Percentiles rank a stretch among this genome's conserved stretches.
These are phyloP conservation scores for Acacia melanoxylon DNA, from an alignment of 306 rosid genomes.

Conservation along the genomic window DNA sequence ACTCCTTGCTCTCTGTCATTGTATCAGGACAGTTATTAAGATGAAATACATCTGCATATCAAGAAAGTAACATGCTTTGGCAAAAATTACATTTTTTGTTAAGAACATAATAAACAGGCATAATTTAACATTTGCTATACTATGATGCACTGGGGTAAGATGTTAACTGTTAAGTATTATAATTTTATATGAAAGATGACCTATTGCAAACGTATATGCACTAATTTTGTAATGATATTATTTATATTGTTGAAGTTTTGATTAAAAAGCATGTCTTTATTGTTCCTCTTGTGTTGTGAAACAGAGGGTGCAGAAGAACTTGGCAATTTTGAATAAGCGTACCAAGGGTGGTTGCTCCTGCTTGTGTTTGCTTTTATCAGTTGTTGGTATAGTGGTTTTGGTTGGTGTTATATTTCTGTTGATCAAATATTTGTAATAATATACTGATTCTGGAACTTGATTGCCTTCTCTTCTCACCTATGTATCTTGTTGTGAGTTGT, in stretches of 20 bases:
- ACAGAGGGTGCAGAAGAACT: conserved; percentile 96
- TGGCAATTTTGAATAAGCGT: conserved; percentile 84
- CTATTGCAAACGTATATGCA: neutral
- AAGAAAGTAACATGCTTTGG: neutral
- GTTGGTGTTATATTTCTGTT: conserved; percentile 63
- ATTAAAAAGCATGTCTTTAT: conserved; percentile 19
- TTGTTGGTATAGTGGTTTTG: conserved; percentile 75
- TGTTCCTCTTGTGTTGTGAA: conserved; percentile 31
- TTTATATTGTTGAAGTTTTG: conserved; percentile 15
- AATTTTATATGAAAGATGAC: neutral
- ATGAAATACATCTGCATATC: neutral
- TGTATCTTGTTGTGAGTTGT: conserved; percentile 32
- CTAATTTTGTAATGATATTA: neutral
- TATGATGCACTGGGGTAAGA: neutral
- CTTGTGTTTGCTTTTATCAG: conserved; percentile 80
- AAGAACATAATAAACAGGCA: neutral
- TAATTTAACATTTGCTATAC: neutral
- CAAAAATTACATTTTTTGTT: neutral
- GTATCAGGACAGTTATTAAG: neutral
- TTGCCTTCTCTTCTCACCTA: neutral
- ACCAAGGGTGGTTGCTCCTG: conserved; percentile 92
- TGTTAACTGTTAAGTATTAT: neutral
- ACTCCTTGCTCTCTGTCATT: neutral
- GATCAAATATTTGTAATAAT: conserved; percentile 68
- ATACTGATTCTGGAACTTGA: conserved; percentile 16